Conservation (phyloP, 352 stramenopile genomes). For the Phytophthora vignae region DNA sequence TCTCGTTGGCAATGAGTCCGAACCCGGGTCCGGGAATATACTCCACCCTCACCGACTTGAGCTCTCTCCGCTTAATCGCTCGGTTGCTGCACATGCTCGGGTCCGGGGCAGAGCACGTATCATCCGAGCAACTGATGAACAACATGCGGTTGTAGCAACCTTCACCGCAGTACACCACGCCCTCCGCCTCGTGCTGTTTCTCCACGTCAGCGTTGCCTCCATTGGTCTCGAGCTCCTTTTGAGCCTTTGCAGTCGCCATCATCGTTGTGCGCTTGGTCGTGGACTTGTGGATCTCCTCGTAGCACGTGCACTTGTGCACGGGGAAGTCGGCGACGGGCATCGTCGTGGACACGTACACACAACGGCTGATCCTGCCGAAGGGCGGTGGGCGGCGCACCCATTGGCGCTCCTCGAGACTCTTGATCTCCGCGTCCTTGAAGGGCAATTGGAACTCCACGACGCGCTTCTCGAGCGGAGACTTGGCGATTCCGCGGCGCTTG, state of each 20-base stretch:
- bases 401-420: constrained; percentile 55
- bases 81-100: constrained; percentile 76
- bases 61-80: constrained; percentile 69
- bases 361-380: constrained; percentile 76
- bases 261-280: constrained; percentile 64
- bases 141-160: constrained; percentile 87
- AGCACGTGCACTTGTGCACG: constrained; percentile 84
- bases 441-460: constrained; percentile 46
- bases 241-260: constrained; percentile 53
- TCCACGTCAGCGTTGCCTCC: constrained; percentile 20
- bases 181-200: constrained; percentile 16
- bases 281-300: constrained; percentile 52
- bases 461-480: constrained; percentile 14
- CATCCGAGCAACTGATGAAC: constrained; percentile 81
- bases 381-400: constrained; percentile 57
- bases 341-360: constrained; percentile 75
- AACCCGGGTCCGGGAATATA: constrained; percentile 90
- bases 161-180: constrained; percentile 62
- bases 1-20: constrained; percentile 85
- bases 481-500: constrained; percentile 12
- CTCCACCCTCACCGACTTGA: constrained; percentile 75
- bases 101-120: constrained; percentile 81
- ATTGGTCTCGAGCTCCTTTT: constrained; percentile 27
- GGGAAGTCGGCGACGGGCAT: constrained; percentile 61
- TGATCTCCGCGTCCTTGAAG: constrained; percentile 46